Evolutionary conservation across 1,139 yeast genomes (phyloP).

Genomic region (Geotrichum reessii): DNA sequence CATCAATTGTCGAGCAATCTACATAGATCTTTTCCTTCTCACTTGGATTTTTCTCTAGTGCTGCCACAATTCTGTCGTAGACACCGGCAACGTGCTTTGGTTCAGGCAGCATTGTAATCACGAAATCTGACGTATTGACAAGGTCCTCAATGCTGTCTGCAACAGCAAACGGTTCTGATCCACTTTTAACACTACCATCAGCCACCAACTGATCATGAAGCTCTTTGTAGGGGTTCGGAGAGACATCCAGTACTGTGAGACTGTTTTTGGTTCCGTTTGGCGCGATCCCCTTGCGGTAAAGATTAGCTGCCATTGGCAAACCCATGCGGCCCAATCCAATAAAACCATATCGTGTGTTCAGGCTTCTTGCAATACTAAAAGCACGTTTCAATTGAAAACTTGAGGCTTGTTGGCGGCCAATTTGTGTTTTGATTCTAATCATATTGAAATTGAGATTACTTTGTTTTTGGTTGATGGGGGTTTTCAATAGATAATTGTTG

Average conservation of each 20-base stretch:
- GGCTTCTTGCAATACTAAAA: not conserved
- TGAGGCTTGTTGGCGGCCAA: not conserved
- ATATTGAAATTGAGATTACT: too few species aligned
- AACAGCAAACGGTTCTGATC: not conserved
- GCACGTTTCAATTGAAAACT: not conserved
- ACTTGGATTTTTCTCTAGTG: constrained; percentile 2
- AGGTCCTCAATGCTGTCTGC: constrained; percentile 39
- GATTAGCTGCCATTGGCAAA: constrained; percentile 53
- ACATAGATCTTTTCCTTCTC: constrained; percentile 29
- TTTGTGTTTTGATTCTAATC: not conserved
- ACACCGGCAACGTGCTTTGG: constrained; percentile 50
- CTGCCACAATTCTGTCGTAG: constrained; percentile 40
- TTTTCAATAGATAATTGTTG: too few species aligned
- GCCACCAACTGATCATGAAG: not conserved
- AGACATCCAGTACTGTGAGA: not conserved
- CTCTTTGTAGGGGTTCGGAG: not conserved
- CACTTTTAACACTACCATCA: not conserved
- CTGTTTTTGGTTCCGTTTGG: constrained; percentile 41
- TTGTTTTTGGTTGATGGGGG: too few species aligned
- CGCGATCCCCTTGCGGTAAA: constrained; percentile 32
- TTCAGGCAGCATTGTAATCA: constrained; percentile 57
- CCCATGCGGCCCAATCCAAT: constrained; percentile 61
- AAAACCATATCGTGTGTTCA: constrained; percentile 38
- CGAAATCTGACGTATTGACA: constrained; percentile 30
- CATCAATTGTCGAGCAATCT: constrained; percentile 56